These are phyloP conservation scores for Acorus gramineus DNA, from an alignment of 106 monocot genomes.

Conservation along the genomic window DNA sequence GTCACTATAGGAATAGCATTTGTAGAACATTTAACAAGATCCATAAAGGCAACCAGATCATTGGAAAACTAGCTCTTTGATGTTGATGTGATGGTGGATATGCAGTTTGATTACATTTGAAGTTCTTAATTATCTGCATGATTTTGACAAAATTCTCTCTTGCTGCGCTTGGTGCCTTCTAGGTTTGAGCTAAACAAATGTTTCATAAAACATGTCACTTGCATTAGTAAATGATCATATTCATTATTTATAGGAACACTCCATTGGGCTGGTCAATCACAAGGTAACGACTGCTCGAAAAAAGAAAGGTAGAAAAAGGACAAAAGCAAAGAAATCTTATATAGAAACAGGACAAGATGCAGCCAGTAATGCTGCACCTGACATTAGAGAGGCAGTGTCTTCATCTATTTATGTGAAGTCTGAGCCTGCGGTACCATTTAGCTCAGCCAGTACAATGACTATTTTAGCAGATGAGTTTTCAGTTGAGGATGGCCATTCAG, in stretches of 20 bases:
- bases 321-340: slow-evolving; percentile 26
- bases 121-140: no score
- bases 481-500: neutral
- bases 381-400: slow-evolving; percentile 6
- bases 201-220: no score
- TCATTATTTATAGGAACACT: slow-evolving; percentile 24
- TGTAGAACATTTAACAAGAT: no score
- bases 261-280: slow-evolving; percentile 11
- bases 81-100: no score
- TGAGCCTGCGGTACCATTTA: slow-evolving; percentile 7
- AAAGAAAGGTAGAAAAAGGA: slow-evolving; percentile 41
- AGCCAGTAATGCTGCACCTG: slow-evolving; percentile 13
- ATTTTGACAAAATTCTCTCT: no score
- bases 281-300: slow-evolving; percentile 29
- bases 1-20: no score
- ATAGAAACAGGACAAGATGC: slow-evolving; percentile 2
- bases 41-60: no score
- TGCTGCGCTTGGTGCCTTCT: no score
- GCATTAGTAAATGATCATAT: no score
- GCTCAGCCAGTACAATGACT: neutral
- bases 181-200: no score
- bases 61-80: no score
- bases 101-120: no score
- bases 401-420: slow-evolving; percentile 5
- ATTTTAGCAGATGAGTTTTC: slow-evolving; percentile 2